Percentiles rank a stretch among this genome's conserved stretches.
These are phyloP conservation scores for Solanum piurae DNA, from an alignment of 257 asterid species.

Conservation along the genomic window DNA sequence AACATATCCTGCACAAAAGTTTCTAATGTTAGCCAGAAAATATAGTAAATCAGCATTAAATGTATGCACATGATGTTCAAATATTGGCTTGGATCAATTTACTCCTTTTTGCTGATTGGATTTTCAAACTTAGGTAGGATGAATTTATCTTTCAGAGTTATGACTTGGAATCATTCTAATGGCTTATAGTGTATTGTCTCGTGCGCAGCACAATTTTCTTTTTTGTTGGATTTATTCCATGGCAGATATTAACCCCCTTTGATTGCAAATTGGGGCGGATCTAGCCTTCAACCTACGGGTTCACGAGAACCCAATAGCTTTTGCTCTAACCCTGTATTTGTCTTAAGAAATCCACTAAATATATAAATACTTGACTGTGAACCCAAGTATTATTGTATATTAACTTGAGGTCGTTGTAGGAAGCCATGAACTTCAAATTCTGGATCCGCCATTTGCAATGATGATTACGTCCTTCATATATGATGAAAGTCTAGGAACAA, in stretches of 20 bases:
- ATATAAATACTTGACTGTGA: background rate
- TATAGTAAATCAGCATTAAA: background rate
- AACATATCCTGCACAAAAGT: background rate
- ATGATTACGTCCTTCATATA: background rate
- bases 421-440: background rate
- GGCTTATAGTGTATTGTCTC: background rate
- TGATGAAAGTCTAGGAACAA: background rate
- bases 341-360: background rate
- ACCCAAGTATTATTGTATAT: background rate
- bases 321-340: background rate
- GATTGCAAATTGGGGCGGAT: background rate
- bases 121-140: background rate
- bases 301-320: background rate
- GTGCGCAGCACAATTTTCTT: background rate
- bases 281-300: background rate
- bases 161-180: background rate
- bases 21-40: background rate
- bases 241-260: background rate
- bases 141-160: background rate
- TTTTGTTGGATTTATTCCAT: background rate
- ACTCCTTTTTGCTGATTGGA: background rate
- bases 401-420: background rate
- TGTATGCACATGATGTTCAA: background rate
- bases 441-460: background rate
- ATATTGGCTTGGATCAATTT: background rate